Conservation (phyloP, 495 filamentous ascomycete genomes). For the Aspergillus steynii region DNA sequence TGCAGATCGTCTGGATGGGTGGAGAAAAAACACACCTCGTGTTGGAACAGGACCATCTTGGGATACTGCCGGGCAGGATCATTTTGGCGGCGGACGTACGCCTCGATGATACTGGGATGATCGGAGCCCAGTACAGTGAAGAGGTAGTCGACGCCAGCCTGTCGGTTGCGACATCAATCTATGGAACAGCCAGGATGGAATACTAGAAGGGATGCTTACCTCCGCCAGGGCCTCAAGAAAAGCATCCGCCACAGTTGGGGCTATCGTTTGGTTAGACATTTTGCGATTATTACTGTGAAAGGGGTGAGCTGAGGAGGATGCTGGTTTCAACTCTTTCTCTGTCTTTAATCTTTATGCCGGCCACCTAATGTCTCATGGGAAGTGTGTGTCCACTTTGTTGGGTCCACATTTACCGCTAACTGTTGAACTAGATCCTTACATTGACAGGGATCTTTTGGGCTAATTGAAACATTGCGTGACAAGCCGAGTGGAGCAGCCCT, state of each 20-base stretch:
- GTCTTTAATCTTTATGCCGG: too few relatives aligned
- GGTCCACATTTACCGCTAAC: too few relatives aligned
- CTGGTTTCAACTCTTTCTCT: too few relatives aligned
- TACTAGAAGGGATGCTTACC: not conserved
- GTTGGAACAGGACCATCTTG: constrained; percentile 30
- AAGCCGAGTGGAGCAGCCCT: too few relatives aligned
- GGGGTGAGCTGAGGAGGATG: too few relatives aligned
- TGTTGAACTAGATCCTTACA: too few relatives aligned
- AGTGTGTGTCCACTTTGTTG: too few relatives aligned
- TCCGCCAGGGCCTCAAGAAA: constrained; percentile 2
- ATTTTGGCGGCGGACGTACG: constrained; percentile 24
- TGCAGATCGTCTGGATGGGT: not conserved
- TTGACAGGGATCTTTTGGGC: too few relatives aligned
- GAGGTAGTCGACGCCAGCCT: constrained; percentile 25
- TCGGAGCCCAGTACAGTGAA: constrained; percentile 27
- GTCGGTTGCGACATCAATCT: not conserved
- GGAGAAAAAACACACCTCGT: constrained; percentile 21
- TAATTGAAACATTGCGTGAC: too few relatives aligned
- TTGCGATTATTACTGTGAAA: not conserved
- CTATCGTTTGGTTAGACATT: not conserved
- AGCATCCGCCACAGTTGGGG: not conserved
- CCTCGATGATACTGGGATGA: constrained; percentile 29
- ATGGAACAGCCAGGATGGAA: not conserved
- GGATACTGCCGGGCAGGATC: constrained; percentile 21
- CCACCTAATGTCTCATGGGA: too few relatives aligned